These are phyloP conservation scores for Suillus ampliporus DNA, from an alignment of 768 basidiomycete genomes.

Conservation along the genomic window DNA sequence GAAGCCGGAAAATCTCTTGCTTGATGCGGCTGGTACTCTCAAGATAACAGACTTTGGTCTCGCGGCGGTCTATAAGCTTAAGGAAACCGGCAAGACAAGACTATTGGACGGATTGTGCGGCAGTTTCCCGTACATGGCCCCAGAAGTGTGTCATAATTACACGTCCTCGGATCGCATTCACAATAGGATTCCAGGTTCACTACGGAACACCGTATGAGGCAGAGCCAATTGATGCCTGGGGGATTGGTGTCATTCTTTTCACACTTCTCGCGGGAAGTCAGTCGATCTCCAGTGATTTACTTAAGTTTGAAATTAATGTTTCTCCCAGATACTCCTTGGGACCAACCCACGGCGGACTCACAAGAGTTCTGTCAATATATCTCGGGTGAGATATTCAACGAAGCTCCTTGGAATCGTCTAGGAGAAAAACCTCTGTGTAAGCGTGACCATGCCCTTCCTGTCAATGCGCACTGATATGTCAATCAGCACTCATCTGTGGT, in stretches of 20 bases:
- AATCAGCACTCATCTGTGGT: conserved; percentile 72
- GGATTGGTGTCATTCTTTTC: conserved; percentile 92
- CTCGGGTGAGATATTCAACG: conserved; percentile 71
- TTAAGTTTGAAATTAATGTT: neutral
- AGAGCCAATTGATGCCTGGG: conserved; percentile 96
- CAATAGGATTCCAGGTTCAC: conserved; percentile 56
- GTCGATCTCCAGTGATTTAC: conserved; percentile 33
- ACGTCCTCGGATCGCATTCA: neutral
- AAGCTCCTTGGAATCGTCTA: conserved; percentile 82
- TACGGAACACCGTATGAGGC: conserved; percentile 75
- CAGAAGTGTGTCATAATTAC: conserved; percentile 66
- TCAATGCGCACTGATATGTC: conserved; percentile 8
- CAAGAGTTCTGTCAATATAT: conserved; percentile 82
- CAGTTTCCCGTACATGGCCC: conserved; percentile 92
- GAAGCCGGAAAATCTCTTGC: conserved; percentile 94
- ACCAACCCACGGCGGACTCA: conserved; percentile 82
- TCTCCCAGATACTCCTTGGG: conserved; percentile 92
- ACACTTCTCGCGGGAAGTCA: conserved; percentile 89
- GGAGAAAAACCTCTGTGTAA: conserved; percentile 62
- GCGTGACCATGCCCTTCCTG: conserved; percentile 26
- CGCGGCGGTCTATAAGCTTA: conserved; percentile 87
- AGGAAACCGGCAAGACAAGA: conserved; percentile 78
- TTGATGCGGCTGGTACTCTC: conserved; percentile 82
- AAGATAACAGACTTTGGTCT: conserved; percentile 97
- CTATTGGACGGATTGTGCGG: conserved; percentile 84